Base-by-base conservation (phyloP, 1,284 basidiomycete species). In the Grifola frondosa region DNA sequence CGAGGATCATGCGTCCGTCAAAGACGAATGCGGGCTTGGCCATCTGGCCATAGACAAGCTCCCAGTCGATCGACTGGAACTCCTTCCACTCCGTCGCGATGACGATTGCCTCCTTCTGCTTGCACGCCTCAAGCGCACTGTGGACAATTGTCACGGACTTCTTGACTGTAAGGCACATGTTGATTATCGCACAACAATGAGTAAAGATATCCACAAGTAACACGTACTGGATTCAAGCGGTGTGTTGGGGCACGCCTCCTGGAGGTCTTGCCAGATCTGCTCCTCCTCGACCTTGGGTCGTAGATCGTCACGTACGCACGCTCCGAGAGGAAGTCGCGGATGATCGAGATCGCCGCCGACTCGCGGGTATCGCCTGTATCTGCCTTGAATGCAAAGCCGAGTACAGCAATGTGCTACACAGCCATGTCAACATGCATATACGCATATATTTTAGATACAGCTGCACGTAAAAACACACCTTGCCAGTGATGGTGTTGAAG, bases 351-450 rank as follows among this genome's bases (percentile, higher is more conserved):
- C 17, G 96, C 84, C n/a, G 96, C 86, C 7, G 93, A 95, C 74
- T 98, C 96, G 65, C 97, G 92, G 40, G 93, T 97, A 67, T 97
- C 94, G 53, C 94, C 94, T 17, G 94, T 97, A 68, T 97, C 93
- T 36, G 92, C 92, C 75, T 95, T 95, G 82, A 94, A 95, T 6
- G 91, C 91, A 63, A 96, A 97, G 15, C 96, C 97, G 37, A 99
- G 85, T 33, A 99, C 88, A 33, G 96, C 91, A 59, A 99, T 94
- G 63, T 85, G 86, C 91, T 99, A 42, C 32, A 26, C 31, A 33
- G 16, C 57, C 12, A 60, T 56, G 30, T 30, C 23, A 23, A 24
- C 24, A 43, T 6, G 26, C 21, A 31, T 26, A 40, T 53, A 56
- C 9, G 60, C 55, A 16, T 25, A 26, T 17, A 30, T 1, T 16